Evolutionary conservation across 257 asterid genomes (phyloP).

Genomic region (Fraxinus pennsylvanica): DNA sequence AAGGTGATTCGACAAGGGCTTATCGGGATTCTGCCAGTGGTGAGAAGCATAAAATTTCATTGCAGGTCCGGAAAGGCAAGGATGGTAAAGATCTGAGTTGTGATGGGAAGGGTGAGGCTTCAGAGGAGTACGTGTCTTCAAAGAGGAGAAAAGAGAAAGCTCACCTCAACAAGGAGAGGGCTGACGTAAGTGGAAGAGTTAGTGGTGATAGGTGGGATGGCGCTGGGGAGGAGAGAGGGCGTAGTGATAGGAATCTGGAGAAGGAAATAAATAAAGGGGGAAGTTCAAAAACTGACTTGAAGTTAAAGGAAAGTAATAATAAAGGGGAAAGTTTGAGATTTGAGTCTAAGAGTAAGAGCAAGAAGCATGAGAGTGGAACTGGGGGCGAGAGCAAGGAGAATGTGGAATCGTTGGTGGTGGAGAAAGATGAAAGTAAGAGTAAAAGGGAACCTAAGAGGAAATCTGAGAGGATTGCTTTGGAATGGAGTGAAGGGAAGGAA

Average conservation of each 20-base stretch:
- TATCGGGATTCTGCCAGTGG: constrained; percentile 69
- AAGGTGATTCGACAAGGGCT: constrained; percentile 56
- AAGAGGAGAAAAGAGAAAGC: constrained; percentile 79
- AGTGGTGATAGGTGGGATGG: constrained; percentile 80
- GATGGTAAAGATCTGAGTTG: constrained; percentile 63
- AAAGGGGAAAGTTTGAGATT: constrained; percentile 50
- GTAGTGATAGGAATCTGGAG: constrained; percentile 42
- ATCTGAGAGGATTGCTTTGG: constrained; percentile 73
- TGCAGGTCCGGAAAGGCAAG: constrained; percentile 54
- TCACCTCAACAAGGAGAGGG: constrained; percentile 33
- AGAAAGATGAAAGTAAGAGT: constrained; percentile 65
- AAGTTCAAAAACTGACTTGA: constrained; percentile 49
- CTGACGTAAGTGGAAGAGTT: constrained; percentile 18
- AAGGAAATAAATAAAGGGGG: constrained; percentile 55
- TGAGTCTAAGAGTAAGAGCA: constrained; percentile 69
- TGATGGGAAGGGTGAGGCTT: constrained; percentile 60
- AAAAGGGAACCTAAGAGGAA: constrained; percentile 76
- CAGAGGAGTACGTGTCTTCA: constrained; percentile 69
- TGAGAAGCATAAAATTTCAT: constrained; percentile 79
- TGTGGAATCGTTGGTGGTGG: constrained; percentile 42
- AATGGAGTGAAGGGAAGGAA: constrained; percentile 70
- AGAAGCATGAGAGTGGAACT: constrained; percentile 57
- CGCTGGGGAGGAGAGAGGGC: constrained; percentile 60
- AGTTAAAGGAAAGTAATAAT: constrained; percentile 49
- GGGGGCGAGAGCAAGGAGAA: constrained; percentile 56